Conservation (phyloP, 192 early-diverging fungal species). For the Umbelopsis vinacea region DNA sequence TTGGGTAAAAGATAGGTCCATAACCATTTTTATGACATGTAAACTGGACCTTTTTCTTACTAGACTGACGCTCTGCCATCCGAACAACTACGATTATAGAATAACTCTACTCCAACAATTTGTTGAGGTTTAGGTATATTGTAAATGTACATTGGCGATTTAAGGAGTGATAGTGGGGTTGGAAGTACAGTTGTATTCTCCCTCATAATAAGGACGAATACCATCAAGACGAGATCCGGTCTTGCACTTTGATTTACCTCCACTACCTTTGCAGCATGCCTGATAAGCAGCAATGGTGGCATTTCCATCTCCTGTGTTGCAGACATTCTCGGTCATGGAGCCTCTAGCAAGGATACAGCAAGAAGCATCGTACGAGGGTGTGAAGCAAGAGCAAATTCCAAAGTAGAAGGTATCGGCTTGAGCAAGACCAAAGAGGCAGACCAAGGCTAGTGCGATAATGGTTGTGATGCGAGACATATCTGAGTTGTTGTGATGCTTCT, state of each 20-base stretch:
- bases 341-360: conserved; percentile 33
- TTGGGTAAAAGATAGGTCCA: too few relatives aligned
- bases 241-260: conserved; percentile 39
- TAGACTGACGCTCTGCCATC: too few relatives aligned
- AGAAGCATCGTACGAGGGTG: conserved; percentile 37
- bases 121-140: background rate
- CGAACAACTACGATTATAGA: too few relatives aligned
- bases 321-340: conserved; percentile 7
- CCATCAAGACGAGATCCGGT: conserved; percentile 16
- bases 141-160: background rate
- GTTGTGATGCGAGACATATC: background rate
- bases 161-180: background rate
- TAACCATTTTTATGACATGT: too few relatives aligned
- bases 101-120: too few relatives aligned
- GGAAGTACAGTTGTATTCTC: conserved; percentile 1
- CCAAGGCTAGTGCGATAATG: background rate
- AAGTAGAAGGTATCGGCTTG: background rate
- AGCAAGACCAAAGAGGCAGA: background rate
- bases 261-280: conserved; percentile 28
- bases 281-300: background rate
- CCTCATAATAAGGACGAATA: background rate
- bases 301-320: background rate
- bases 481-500: background rate
- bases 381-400: conserved; percentile 42
- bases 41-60: too few relatives aligned